Base-by-base conservation (phyloP, 1,284 basidiomycete species). In the Ustilago tritici region DNA sequence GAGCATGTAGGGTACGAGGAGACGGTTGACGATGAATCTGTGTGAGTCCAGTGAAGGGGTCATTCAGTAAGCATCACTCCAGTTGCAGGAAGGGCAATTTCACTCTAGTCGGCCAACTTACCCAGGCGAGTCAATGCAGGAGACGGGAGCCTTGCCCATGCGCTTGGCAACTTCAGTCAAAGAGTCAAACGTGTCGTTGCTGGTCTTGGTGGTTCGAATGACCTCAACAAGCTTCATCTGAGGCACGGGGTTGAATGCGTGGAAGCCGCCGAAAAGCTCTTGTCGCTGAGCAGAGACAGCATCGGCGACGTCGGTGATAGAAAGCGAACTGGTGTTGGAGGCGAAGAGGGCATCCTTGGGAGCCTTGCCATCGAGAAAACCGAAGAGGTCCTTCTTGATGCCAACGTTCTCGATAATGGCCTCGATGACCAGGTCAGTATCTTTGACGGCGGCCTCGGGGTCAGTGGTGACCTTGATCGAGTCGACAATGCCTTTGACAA, bases 161-260 rank as follows among this genome's bases (percentile, higher is more conserved):
- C 85, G 77, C 69, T 87, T 85, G 55, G 88, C 88, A 15, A 90
- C 87, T 19, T 87, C 88, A 12, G 87, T 81, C 11, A 90, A 84
- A 2, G 88, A 83, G 34, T 88, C 80, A 63, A 86, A 88, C 0
- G 89, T 88, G 58, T 86, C 87, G n/a, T 88, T 86, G 28, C 85
- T 87, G 17, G 89, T 90, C 62, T 88, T 72, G 38, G 82, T 71
- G 28, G 89, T 89, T 53, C 87, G 86, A 65, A 90, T 88, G 66
- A 90, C 87, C 85, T 90, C 90, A 56, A 90, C 76, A 11, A 83
- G 77, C 84, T 90, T 90, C 89, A 90, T 90, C 71, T 89, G 88
- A 75, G 86, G 85, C 28, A 86, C 83, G 3, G 81, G 87, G 78
- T 87, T 87, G 80, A 90, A 90, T 78, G 89, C 89, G 83, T 90